Conservation (phyloP, 805 yeast species). For the Ogataea nakhonphanomensis region DNA sequence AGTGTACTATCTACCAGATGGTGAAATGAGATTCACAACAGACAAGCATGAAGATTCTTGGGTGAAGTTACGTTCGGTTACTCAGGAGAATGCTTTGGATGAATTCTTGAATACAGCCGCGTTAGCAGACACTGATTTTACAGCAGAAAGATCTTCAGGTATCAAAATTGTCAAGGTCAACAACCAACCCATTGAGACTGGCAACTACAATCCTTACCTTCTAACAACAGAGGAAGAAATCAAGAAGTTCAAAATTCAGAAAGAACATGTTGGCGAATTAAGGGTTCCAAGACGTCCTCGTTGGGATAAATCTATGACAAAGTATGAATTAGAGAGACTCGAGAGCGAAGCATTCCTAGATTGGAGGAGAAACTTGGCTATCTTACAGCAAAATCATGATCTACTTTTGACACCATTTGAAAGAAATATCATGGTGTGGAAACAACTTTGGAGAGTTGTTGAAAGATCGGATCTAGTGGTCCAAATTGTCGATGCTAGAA, state of each 20-base stretch:
- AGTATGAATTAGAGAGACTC: conserved; percentile 72
- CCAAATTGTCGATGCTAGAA: conserved; percentile 96
- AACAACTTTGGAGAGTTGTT: conserved; percentile 96
- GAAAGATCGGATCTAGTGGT: conserved; percentile 93
- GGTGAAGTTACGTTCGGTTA: conserved; percentile 89
- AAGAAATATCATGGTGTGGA: conserved; percentile 96
- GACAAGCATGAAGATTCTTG: conserved; percentile 80
- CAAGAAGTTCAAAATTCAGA: conserved; percentile 57
- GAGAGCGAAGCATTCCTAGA: conserved; percentile 89
- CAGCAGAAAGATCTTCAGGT: conserved; percentile 82
- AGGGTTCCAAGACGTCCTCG: conserved; percentile 91
- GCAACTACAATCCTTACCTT: conserved; percentile 50
- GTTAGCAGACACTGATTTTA: conserved; percentile 91
- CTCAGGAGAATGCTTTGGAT: conserved; percentile 90
- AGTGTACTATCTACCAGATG: conserved; percentile 73
- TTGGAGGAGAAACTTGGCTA: conserved; percentile 91
- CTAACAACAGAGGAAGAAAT: conserved; percentile 65
- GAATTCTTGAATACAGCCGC: conserved; percentile 95
- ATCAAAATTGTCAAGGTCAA: conserved; percentile 82
- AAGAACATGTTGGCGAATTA: conserved; percentile 61
- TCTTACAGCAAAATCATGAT: conserved; percentile 79
- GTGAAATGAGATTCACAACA: conserved; percentile 86
- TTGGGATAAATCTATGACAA: conserved; percentile 74
- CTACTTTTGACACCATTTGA: conserved; percentile 92
- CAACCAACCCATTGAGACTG: conserved; percentile 62